Conservation (phyloP, 495 filamentous ascomycete species). For the Aspergillus bridgeri region DNA sequence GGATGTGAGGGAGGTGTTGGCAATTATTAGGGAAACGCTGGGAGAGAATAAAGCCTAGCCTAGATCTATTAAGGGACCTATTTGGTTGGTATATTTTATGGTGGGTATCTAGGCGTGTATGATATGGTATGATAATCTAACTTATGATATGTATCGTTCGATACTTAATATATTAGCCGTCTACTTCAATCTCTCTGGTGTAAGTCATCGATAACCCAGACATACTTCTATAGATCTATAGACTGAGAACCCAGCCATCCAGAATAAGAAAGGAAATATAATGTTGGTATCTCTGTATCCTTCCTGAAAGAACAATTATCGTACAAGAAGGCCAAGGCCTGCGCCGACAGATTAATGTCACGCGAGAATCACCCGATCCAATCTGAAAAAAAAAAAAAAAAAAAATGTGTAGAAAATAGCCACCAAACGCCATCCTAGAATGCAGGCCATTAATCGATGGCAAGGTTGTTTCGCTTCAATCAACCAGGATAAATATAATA, state of each 20-base stretch:
- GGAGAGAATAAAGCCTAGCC: conserved; percentile 1
- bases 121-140: neutral
- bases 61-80: neutral
- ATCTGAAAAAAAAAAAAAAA: neutral
- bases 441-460: neutral
- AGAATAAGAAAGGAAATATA: too few relatives aligned
- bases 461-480: neutral
- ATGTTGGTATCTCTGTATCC: conserved; percentile 1
- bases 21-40: conserved; percentile 36
- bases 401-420: neutral
- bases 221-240: too few relatives aligned
- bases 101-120: neutral
- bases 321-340: neutral
- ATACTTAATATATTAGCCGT: too few relatives aligned
- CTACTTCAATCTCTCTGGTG: too few relatives aligned
- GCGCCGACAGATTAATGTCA: neutral
- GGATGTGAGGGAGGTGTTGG: conserved; percentile 33
- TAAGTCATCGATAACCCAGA: too few relatives aligned
- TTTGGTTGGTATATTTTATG: neutral
- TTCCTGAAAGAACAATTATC: neutral
- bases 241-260: too few relatives aligned
- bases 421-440: neutral
- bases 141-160: neutral
- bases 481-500: neutral
- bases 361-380: neutral